phyloP scores from a whole-genome alignment of 2,329 filamentous ascomycete genomes.

The Colletotrichum brevisporum region DNA sequence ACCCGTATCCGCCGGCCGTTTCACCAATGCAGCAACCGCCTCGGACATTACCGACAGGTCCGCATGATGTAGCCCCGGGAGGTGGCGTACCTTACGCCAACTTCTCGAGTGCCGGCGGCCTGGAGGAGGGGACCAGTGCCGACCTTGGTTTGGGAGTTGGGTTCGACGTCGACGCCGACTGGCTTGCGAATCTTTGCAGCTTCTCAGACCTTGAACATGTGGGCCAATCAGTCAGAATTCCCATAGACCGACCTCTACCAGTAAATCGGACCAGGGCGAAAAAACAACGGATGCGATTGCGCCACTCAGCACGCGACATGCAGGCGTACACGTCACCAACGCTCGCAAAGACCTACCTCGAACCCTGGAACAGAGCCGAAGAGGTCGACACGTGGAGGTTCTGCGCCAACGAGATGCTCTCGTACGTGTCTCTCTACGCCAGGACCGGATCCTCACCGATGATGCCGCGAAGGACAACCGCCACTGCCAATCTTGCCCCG shows the following conservation, averaged over 20 bases:
- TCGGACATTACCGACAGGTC: neutral
- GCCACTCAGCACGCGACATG: neutral
- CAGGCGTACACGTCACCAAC: too few species aligned
- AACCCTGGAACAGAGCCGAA: constrained; percentile 13
- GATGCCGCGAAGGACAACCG: too few species aligned
- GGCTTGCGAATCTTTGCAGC: too few species aligned
- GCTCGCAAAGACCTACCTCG: neutral
- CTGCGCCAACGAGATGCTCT: constrained; percentile 29
- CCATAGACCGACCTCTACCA: too few species aligned
- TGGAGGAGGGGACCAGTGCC: too few species aligned
- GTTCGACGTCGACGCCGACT: too few species aligned
- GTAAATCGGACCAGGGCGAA: neutral
- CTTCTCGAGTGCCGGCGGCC: neutral
- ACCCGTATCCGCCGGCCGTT: constrained; percentile 18
- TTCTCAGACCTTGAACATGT: too few species aligned
- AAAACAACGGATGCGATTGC: neutral
- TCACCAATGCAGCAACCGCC: neutral
- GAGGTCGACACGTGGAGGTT: constrained; percentile 18
- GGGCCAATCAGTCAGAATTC: too few species aligned
- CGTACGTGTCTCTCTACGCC: constrained; percentile 25
- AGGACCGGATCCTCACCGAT: constrained; percentile 9
- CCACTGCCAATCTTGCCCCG: neutral
- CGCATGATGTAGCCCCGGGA: neutral
- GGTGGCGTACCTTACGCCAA: too few species aligned
- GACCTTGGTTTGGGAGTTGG: too few species aligned